These are phyloP conservation scores for Akanthomyces muscarius DNA, from an alignment of 2,329 filamentous ascomycete species.

Conservation along the genomic window DNA sequence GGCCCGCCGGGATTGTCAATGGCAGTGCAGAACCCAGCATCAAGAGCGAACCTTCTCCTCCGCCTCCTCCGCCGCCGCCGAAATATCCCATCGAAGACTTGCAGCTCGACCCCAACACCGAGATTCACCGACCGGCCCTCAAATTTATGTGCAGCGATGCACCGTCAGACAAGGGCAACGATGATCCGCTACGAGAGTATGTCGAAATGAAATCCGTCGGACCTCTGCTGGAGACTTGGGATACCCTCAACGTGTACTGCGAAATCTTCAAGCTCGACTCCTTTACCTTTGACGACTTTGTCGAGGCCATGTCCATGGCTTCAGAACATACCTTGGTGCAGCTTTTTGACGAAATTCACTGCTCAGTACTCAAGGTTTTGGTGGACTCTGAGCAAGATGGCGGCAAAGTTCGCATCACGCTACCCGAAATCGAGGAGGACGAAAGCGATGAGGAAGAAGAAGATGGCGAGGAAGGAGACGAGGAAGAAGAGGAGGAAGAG, in stretches of 20 bases:
- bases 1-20: conserved; percentile 29
- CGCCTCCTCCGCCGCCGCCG: conserved; percentile 60
- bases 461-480: conserved; percentile 53
- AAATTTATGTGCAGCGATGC: conserved; percentile 71
- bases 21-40: conserved; percentile 32
- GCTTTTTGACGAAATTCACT: conserved; percentile 86
- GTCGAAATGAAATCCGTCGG: conserved; percentile 85
- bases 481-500: conserved; percentile 49
- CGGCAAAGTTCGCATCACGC: conserved; percentile 72
- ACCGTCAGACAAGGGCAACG: conserved; percentile 45
- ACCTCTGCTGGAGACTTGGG: conserved; percentile 84
- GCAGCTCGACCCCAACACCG: conserved; percentile 67
- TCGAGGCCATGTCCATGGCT: conserved; percentile 78
- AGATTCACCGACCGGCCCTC: conserved; percentile 65
- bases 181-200: conserved; percentile 33
- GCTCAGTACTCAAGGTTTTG: conserved; percentile 81
- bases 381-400: conserved; percentile 71
- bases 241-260: conserved; percentile 96
- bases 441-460: conserved; percentile 63
- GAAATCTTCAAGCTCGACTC: conserved; percentile 92
- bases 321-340: conserved; percentile 74
- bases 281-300: conserved; percentile 95
- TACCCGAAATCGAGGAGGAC: conserved; percentile 71
- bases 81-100: conserved; percentile 97
- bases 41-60: conserved; percentile 36